Evolutionary conservation across 2,329 filamentous ascomycete genomes (phyloP), one percentile per base, ranked within the genome.

Genomic region (Tricladium varicosporioides): DNA sequence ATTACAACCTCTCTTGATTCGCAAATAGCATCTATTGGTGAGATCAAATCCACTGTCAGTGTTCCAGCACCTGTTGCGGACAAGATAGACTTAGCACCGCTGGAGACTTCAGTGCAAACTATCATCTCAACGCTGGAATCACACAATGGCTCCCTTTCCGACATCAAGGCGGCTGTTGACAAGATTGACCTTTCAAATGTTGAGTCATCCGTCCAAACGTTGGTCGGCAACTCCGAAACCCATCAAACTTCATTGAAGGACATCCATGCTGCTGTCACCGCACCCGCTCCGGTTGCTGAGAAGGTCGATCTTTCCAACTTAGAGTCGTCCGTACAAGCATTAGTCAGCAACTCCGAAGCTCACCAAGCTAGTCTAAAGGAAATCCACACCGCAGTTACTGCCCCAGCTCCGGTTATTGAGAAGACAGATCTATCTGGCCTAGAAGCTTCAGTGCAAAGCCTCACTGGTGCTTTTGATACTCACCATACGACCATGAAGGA

Each of bases 341-440:
- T 62, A 1, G 51, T 52, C 32, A 22, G 50, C 16, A 49, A 47
- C 10, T 44, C 58, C 8, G 55, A 58, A 47, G 48, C 57, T 9
- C 60, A 62, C 31, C 40, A 52, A 19, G 48, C 51, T 16, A 53
- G 52, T 47, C 46, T 63, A 14, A 33, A 32, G 10, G 60, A 60
- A 16, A 61, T 64, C 14, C 59, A 61, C 15, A 43, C 57, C 7
- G 27, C 44, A 13, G 51, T 44, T 9, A 27, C n/a, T 18, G 22
- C 51, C 2, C 58, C 58, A 11, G 48, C 58, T 22, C 61, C 61
- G 43, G 51, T 45, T 40, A 51, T 58, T 11, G 53, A 58, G 44
- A 54, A 55, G 27, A 44, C 56, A 44, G 62, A 65, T 22, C 48
- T 65, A 8, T 60, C 60, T 40, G 18, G 48, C 5, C 43, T 64